phyloP scores from a whole-genome alignment of 2,329 filamentous ascomycete genomes.

The Malbranchea cinnamomea region DNA sequence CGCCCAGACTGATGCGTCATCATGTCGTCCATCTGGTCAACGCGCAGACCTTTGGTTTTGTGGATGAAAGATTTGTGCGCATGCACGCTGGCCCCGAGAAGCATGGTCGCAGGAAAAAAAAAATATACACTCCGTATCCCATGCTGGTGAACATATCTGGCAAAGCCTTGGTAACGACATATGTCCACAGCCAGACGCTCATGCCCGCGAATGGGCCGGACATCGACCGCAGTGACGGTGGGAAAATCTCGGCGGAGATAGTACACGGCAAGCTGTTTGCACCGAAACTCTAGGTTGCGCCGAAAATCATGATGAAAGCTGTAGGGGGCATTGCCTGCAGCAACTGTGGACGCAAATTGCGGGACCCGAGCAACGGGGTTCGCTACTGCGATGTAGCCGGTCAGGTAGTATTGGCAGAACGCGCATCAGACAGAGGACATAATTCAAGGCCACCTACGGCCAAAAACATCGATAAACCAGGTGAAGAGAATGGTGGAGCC shows the following conservation, averaged over 20 bases:
- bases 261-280: slow-evolving; percentile 30
- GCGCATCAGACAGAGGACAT: slow-evolving; percentile 11
- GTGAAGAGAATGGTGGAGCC: slow-evolving; percentile 12
- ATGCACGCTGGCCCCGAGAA: slow-evolving; percentile 23
- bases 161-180: slow-evolving; percentile 25
- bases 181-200: slow-evolving; percentile 12
- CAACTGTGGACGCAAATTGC: slow-evolving; percentile 9
- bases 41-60: slow-evolving; percentile 11
- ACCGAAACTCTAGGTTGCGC: slow-evolving; percentile 23
- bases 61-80: slow-evolving; percentile 21
- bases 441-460: slow-evolving; percentile 10
- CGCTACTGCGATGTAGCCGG: slow-evolving; percentile 11
- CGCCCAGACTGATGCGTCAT: no score
- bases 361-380: slow-evolving; percentile 9
- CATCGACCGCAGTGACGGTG: slow-evolving; percentile 22
- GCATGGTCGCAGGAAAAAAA: slow-evolving; percentile 26
- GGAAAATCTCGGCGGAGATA: slow-evolving; percentile 31
- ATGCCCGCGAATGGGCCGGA: slow-evolving; percentile 20
- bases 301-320: slow-evolving; percentile 14
- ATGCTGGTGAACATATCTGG: slow-evolving; percentile 27
- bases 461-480: slow-evolving; percentile 11
- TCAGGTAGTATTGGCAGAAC: slow-evolving; percentile 11
- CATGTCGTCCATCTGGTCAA: slow-evolving; percentile 13
- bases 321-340: slow-evolving; percentile 11
- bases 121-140: slow-evolving; percentile 26